Percentiles rank a stretch among this genome's conserved stretches.
These are phyloP conservation scores for Aurifilum marmelostoma DNA, from an alignment of 2,329 filamentous ascomycete genomes.

Conservation along the genomic window DNA sequence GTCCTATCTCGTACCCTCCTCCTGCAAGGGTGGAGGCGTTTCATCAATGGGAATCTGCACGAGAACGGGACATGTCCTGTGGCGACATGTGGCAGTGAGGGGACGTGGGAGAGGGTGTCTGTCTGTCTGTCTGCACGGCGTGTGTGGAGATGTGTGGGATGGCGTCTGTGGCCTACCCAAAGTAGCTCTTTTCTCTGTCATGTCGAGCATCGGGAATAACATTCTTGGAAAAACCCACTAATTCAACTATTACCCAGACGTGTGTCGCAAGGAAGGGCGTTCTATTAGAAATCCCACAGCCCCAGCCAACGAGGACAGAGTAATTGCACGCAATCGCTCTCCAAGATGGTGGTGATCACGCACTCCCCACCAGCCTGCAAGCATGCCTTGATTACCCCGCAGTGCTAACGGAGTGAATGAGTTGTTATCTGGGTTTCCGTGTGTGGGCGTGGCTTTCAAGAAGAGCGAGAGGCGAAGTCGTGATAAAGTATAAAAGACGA, in stretches of 20 bases:
- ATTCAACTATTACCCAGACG: background rate
- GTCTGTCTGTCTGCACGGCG: too few relatives aligned
- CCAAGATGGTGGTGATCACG: conserved; percentile 26
- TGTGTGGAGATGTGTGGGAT: background rate
- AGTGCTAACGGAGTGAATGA: conserved; percentile 11
- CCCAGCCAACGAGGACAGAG: conserved; percentile 22
- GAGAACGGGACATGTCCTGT: background rate
- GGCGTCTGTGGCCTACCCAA: background rate
- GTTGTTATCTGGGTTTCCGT: conserved; percentile 1
- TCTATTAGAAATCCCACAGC: conserved; percentile 18
- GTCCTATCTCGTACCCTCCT: background rate
- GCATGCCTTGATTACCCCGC: conserved; percentile 20
- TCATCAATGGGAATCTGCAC: background rate
- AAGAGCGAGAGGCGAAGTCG: background rate
- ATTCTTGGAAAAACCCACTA: conserved; percentile 1
- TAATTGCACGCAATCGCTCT: conserved; percentile 27
- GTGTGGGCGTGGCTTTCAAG: background rate
- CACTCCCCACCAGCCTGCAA: background rate
- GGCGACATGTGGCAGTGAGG: background rate
- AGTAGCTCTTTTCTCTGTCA: background rate
- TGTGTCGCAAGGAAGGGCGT: conserved; percentile 4
- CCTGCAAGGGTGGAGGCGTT: background rate
- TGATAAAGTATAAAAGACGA: conserved; percentile 21
- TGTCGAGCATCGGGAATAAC: background rate
- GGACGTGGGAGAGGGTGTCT: background rate